A percentile compares a stretch with the other conserved stretches of the same genome.
Conservation (phyloP, 352 stramenopile genomes). For the Globisporangium radiosum region DNA sequence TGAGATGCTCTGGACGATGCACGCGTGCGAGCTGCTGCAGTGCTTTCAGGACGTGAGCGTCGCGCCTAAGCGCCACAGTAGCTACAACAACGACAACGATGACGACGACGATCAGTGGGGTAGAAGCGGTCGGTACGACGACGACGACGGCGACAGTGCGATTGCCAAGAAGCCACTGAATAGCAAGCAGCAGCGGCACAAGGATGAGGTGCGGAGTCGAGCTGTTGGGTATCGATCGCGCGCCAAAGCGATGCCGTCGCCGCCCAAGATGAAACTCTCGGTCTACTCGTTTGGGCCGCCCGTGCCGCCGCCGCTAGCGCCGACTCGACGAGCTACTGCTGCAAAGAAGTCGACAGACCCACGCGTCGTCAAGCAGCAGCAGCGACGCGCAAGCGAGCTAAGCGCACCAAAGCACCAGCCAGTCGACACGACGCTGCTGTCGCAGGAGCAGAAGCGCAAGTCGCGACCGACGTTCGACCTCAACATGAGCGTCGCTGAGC, state of each 20-base stretch:
- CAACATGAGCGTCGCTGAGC: slow-evolving; percentile 63
- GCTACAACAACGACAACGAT: slow-evolving; percentile 8
- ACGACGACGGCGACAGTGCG: slow-evolving; percentile 19
- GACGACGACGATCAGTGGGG: slow-evolving; percentile 17
- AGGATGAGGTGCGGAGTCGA: slow-evolving; percentile 63
- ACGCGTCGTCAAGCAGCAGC: slow-evolving; percentile 38
- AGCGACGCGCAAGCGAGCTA: slow-evolving; percentile 46
- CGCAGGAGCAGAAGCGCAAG: slow-evolving; percentile 54
- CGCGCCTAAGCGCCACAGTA: slow-evolving; percentile 11
- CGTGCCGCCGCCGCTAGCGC: slow-evolving; percentile 18
- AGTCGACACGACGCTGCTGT: slow-evolving; percentile 49
- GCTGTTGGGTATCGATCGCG: slow-evolving; percentile 50
- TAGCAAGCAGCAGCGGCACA: slow-evolving; percentile 52
- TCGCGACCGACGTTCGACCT: slow-evolving; percentile 49
- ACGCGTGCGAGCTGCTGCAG: slow-evolving; percentile 45
- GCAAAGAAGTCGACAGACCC: slow-evolving; percentile 24
- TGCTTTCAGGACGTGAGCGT: slow-evolving; percentile 34
- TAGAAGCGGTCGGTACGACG: slow-evolving; percentile 5
- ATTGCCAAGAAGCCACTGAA: slow-evolving; percentile 27
- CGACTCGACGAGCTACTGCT: slow-evolving; percentile 2
- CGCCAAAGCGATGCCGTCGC: slow-evolving; percentile 50
- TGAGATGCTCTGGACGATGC: slow-evolving; percentile 41
- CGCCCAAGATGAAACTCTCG: slow-evolving; percentile 39
- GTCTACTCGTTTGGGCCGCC: slow-evolving; percentile 45
- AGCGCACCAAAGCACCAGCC: slow-evolving; percentile 59